Evolutionary conservation across 1,139 yeast species (phyloP).

Genomic region (Geotrichum restrictum): DNA sequence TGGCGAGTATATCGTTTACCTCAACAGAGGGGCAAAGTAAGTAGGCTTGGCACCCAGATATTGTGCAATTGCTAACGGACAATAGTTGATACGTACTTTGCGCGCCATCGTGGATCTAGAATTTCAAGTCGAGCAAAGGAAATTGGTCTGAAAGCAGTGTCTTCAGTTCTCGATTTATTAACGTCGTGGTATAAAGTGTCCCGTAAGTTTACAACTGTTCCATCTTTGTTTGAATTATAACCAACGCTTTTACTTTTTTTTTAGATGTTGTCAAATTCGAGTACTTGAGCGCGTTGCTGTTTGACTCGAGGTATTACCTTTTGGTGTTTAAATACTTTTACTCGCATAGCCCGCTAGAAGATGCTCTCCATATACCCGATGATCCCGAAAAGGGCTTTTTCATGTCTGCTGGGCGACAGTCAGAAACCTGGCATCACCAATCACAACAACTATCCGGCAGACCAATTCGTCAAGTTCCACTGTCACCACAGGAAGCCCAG

Average conservation of each 20-base stretch:
- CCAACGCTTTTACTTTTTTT: not conserved
- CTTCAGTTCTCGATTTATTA: constrained; percentile 51
- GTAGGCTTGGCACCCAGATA: not conserved
- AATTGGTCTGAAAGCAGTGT: constrained; percentile 57
- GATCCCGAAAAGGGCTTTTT: constrained; percentile 47
- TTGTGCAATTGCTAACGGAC: not conserved
- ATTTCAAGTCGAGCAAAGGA: constrained; percentile 56
- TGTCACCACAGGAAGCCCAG: constrained; percentile 4
- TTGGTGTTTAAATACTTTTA: constrained; percentile 42
- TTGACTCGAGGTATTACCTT: constrained; percentile 64
- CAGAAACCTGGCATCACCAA: constrained; percentile 23
- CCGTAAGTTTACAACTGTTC: constrained; percentile 38
- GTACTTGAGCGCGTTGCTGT: constrained; percentile 65
- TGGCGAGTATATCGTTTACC: constrained; percentile 40
- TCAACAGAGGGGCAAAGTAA: constrained; percentile 18
- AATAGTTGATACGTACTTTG: constrained; percentile 20
- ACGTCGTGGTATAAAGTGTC: constrained; percentile 74
- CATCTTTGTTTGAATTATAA: not conserved
- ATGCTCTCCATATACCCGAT: constrained; percentile 34
- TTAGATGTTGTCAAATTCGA: constrained; percentile 66
- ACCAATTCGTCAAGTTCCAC: constrained; percentile 1
- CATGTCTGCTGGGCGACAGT: constrained; percentile 41
- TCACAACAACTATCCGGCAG: constrained; percentile 20
- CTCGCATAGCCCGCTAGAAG: constrained; percentile 39
- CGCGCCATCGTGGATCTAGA: constrained; percentile 12